Evolutionary conservation across 192 early-diverging fungal genomes (phyloP), one percentile per base, ranked within the genome.

Genomic region (Entophlyctis helioformis): DNA sequence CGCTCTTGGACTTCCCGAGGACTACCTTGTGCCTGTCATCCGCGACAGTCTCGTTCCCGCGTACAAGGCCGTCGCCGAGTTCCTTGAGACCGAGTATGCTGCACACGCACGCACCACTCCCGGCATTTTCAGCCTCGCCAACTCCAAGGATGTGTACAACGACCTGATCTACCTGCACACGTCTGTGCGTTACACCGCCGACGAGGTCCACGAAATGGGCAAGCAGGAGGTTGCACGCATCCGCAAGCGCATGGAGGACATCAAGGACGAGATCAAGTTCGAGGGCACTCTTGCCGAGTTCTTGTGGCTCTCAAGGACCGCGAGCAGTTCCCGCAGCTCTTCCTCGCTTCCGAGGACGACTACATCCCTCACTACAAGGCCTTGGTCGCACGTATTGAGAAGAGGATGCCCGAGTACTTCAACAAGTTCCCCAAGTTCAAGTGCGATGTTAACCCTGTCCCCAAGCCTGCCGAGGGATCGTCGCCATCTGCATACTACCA

Each of bases 161-260:
- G 51, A 12, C 29, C 50, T 40, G 23, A 53, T 66, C 45, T 44
- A 44, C 39, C 27, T 43, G 44, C 45, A 57, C 52, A 62, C 59
- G 24, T 48, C 44, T 32, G 20, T 44, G 3, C 33, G 36, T 10
- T 50, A 56, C 44, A 51, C 44, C 2, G 59, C 59, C 21, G 32
- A 51, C n/a, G 58, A 66, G 33, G 39, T 66, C 32, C 64, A 66
- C 57, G 44, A 45, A 43, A 42, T 66, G 20, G 64, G 64, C 2
- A 28, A 62, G 13, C 42, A 52, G n/a, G 64, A 66, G 57, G 57
- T 66, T 29, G 59, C 35, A 19, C 55, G 64, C 19, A 62, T 66
- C 32, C 31, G 44, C 18, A 38, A 31, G 10, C 40, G 45, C 25
- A 62, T 66, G 64, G 51, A 56, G 13, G 28, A 51, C 26, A 43